Base-by-base conservation (phyloP, 2,329 filamentous ascomycete genomes). In the Colletotrichum abscissum region DNA sequence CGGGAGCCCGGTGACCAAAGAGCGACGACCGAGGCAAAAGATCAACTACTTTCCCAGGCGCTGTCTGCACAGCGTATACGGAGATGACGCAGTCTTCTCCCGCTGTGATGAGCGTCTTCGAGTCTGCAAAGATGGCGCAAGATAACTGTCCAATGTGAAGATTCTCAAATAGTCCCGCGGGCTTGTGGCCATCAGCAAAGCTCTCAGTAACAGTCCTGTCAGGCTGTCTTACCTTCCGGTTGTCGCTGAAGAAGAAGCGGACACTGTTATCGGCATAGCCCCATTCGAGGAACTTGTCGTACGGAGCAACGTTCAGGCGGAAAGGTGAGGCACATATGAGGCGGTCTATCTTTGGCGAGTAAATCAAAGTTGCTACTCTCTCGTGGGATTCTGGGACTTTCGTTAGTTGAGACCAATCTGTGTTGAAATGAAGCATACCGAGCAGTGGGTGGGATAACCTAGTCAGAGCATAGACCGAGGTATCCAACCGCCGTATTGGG, bases 231-330 rank as follows among this genome's bases (percentile, higher is more conserved):
- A 91, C 88, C 84, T 94, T 95, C 79, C 94, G 92, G 71, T 91
- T 94, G 76, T 98, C 95, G 60, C 93, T 92, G 68, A 93, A 91
- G 84, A 94, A 98, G 86, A 99, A 98, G 4, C 97, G 93, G 33
- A 99, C 90, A 76, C 94, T 97, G 77, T 94, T 94, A 81, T 99
- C 97, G 0, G 94, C 93, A 78, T 97, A 98, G 1, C 96, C 96
- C 96, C 96, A 98, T 84, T 98, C 95, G 76, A 98, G 89, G 78
- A 95, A 98, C 77, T 95, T 95, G 82, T 98, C 95, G 79, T 95
- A 97, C 0, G 96, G 95, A 0, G 95, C 93, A 14, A 98, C 91
- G 78, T 98, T 97, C 55, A 98, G 87, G 24, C 95, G 90, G 82
- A 97, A 95, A 0, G 95, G 92, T 19, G 94, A 93, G 4, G 95